phyloP scores from a whole-genome alignment of 768 basidiomycete genomes.

The Mrakia blollopis region DNA sequence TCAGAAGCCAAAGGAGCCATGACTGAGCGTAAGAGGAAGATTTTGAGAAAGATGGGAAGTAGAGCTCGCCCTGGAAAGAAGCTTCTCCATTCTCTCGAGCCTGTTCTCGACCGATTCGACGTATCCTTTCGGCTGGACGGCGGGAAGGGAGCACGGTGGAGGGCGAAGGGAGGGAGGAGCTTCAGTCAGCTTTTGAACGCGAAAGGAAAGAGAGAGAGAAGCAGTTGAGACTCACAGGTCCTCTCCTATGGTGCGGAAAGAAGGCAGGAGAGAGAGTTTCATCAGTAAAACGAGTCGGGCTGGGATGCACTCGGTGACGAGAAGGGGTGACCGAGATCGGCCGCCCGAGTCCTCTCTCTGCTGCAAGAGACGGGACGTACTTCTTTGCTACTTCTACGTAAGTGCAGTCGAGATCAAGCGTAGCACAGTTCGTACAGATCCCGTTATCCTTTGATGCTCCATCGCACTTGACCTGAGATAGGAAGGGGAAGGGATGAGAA shows the following conservation, averaged over 20 bases:
- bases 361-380: neutral
- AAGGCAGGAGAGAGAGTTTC: neutral
- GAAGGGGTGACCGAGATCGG: neutral
- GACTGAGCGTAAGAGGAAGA: neutral
- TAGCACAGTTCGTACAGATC: slow-evolving; percentile 62
- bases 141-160: neutral
- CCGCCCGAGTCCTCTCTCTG: neutral
- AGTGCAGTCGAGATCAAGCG: slow-evolving; percentile 58
- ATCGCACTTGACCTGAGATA: slow-evolving; percentile 45
- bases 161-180: neutral
- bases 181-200: neutral
- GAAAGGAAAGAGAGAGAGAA: neutral
- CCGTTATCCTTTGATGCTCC: slow-evolving; percentile 50
- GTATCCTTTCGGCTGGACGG: slow-evolving; percentile 33
- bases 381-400: slow-evolving; percentile 64
- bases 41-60: neutral
- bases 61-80: slow-evolving; percentile 37
- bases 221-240: neutral
- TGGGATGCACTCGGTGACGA: neutral
- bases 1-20: neutral
- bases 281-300: neutral
- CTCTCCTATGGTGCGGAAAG: neutral
- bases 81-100: slow-evolving; percentile 40
- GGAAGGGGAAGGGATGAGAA: slow-evolving; percentile 48
- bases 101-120: slow-evolving; percentile 43